These are phyloP conservation scores for Pyrenophora graminea DNA, from an alignment of 2,329 filamentous ascomycete genomes.

Conservation along the genomic window DNA sequence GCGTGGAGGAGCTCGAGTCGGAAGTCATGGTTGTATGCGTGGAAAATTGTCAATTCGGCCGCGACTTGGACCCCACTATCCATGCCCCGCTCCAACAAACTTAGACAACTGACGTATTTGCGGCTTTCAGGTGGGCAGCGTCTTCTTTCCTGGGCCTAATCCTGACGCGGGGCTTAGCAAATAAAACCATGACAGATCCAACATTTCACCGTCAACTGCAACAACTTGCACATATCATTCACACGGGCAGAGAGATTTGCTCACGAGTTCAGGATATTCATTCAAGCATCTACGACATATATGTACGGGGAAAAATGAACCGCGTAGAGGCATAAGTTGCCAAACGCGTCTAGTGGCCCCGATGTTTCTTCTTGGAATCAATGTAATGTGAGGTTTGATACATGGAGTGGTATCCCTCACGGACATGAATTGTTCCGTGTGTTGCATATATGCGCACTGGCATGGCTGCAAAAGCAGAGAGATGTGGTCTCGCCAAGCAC, in stretches of 20 bases:
- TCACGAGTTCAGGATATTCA: neutral
- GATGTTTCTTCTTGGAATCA: constrained; percentile 39
- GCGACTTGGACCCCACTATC: constrained; percentile 4
- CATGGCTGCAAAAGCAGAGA: too few relatives aligned
- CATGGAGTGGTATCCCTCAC: constrained; percentile 44
- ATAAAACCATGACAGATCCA: too few relatives aligned
- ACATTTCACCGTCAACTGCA: too few relatives aligned
- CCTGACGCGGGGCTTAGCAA: too few relatives aligned
- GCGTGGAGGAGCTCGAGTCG: constrained; percentile 12
- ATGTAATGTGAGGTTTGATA: constrained; percentile 46
- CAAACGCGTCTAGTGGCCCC: constrained; percentile 42
- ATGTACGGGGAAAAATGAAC: constrained; percentile 39
- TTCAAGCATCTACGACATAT: neutral
- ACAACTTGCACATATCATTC: too few relatives aligned
- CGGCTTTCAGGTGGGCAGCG: too few relatives aligned
- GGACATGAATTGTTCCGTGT: constrained; percentile 44
- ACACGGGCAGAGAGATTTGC: neutral
- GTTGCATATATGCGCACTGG: neutral
- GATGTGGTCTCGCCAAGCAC: neutral
- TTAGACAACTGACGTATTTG: too few relatives aligned
- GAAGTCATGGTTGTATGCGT: constrained; percentile 11
- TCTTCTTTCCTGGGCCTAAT: too few relatives aligned
- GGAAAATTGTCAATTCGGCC: constrained; percentile 10
- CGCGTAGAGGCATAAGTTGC: constrained; percentile 34
- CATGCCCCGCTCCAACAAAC: too few relatives aligned